Evolutionary conservation across 331 rosid genomes (phyloP), one percentile per base, ranked within the genome.

Genomic region (Cydonia oblonga): DNA sequence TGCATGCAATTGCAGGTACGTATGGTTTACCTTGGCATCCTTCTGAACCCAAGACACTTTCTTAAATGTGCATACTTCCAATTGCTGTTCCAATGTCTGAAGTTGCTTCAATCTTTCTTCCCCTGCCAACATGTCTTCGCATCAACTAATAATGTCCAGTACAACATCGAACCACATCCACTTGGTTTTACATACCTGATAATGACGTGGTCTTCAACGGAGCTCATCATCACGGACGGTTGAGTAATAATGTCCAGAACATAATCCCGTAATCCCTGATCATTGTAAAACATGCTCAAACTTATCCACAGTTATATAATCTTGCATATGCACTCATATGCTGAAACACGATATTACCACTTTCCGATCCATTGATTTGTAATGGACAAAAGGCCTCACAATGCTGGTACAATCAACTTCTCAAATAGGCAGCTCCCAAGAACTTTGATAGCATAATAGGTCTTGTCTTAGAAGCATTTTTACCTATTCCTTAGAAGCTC

Each of bases 401-500:
- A 29, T 38, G 69, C 66, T 15, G 64, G 77, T 28, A 33, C 71
- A 66, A 54, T 16, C 40, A 74, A n/a, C 18, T 11, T 33, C 7
- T 25, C 38, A 40, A 74, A 40, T 5, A 35, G 77, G 81, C 53
- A 68, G 76, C 79, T 73, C 20, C 30, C 10, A 72, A 32, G 40
- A 68, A 35, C 64, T 74, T 40, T 26, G 61, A 70, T 38, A 20
- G 66, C 10, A 53, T 56, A 53, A 42, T 66, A 68, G 51, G 74
- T 46, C 38, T 62, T 59, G 30, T 4, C 10, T n/a, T 33, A 38
- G 61, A 16, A 25, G 56, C 30, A 58, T 46, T 78, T 40, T 68
- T 52, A 79, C 51, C 67, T 35, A 20, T 63, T 78, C 78, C 38
- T 66, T 22, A 71, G 78, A 72, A 28, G 63, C 60, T 74, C 40